Base-by-base conservation (phyloP, 1,284 basidiomycete species). In the Ustanciosporium gigantosporum region DNA sequence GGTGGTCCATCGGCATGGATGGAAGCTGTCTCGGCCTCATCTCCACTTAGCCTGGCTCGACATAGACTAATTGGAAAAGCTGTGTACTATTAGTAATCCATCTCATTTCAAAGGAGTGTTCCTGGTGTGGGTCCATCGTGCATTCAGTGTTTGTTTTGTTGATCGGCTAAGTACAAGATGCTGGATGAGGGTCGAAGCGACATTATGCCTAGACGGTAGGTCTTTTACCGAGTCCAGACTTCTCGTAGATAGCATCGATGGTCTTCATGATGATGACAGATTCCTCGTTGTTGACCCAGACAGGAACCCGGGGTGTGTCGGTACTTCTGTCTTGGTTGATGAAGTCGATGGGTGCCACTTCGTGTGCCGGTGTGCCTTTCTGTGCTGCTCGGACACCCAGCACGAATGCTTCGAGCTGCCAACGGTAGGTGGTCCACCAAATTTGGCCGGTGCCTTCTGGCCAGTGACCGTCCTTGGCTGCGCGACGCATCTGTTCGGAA, bases 1-100 rank as follows among this genome's bases (percentile, higher is more conserved):
- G 70, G 68, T 76, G 73, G 73, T 39, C 44, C 14, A n/a, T 50
- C 3, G 69, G 66, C 1, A 61, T 68, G 61, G 61, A 70, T 21
- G 66, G 71, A 3, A 44, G 64, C 9, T 75, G 73, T 42, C 21
- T 51, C 2, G 58, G 66, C 27, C 9, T 29, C 27, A 29, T n/a
- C n/a, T n/a, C n/a, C n/a, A n/a, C n/a, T n/a, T n/a, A n/a, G n/a
- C n/a, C n/a, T n/a, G n/a, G n/a, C n/a, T n/a, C n/a, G n/a, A n/a
- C n/a, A n/a, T n/a, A n/a, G n/a, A n/a, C n/a, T n/a, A n/a, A n/a
- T n/a, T n/a, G n/a, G n/a, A n/a, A n/a, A n/a, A n/a, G n/a, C n/a
- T n/a, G n/a, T n/a, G n/a, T n/a, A n/a, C n/a, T n/a, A n/a, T n/a
- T n/a, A n/a, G n/a, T n/a, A n/a, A n/a, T n/a, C n/a, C n/a, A n/a